These are phyloP conservation scores for Pseudopediastrum boryanum DNA, from an alignment of 139 green algal genomes.

Conservation along the genomic window DNA sequence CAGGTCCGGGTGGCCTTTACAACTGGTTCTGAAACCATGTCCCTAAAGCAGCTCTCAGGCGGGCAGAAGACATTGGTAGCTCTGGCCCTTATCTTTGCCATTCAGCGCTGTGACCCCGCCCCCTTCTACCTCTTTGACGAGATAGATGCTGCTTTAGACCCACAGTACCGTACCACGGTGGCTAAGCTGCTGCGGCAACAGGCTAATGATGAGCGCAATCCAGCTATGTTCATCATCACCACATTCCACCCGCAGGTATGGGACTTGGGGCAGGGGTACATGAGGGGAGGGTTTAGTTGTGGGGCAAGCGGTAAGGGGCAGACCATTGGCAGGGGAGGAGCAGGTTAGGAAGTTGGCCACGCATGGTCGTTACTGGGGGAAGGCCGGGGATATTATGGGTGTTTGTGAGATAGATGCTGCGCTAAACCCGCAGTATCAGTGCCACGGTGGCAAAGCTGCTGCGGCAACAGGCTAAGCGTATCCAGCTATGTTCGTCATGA, in stretches of 20 bases:
- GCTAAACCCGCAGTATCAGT: no score
- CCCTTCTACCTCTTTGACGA: constrained; percentile 99
- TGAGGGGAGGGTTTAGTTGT: no score
- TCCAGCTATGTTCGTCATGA: constrained; percentile 97
- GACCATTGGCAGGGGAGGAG: no score
- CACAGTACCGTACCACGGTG: constrained; percentile 86
- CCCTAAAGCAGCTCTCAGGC: constrained; percentile 91
- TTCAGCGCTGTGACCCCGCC: constrained; percentile 96
- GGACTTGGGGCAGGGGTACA: no score
- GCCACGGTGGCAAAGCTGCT: constrained; percentile 87
- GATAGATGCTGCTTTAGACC: constrained; percentile 98
- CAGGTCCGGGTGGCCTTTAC: constrained; percentile 51
- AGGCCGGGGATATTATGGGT: no score
- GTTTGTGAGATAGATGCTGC: no score
- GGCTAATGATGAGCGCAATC: constrained; percentile 64
- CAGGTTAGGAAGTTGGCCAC: no score
- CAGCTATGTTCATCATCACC: constrained; percentile 97
- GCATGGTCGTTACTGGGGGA: no score
- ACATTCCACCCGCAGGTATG: constrained; percentile 95
- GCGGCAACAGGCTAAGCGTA: constrained; percentile 72
- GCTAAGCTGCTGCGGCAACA: constrained; percentile 84
- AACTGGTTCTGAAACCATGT: constrained; percentile 77
- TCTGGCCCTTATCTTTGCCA: constrained; percentile 98
- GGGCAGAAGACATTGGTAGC: constrained; percentile 98
- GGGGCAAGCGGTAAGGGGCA: no score